phyloP scores from a whole-genome alignment of 805 yeast species.

The Cyberlindnera mycetangii region DNA sequence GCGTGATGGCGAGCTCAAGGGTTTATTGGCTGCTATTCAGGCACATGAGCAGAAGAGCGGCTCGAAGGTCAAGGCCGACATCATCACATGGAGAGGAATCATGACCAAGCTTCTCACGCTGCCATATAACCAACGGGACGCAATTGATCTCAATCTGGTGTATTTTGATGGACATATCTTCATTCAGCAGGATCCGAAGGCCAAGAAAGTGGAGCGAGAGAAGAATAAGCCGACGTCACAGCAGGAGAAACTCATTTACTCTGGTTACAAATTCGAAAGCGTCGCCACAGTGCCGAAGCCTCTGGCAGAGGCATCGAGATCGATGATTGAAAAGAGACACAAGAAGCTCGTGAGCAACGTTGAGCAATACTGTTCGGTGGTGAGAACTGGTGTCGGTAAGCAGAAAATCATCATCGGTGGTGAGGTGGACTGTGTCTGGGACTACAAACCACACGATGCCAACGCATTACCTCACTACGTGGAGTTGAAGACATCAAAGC shows the following conservation, averaged over 20 bases:
- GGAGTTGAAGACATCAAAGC: constrained; percentile 74
- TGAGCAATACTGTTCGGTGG: constrained; percentile 79
- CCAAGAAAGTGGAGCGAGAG: constrained; percentile 28
- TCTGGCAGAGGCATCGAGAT: constrained; percentile 65
- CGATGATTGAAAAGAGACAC: constrained; percentile 62
- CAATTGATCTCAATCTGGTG: constrained; percentile 58
- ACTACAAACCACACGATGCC: constrained; percentile 57
- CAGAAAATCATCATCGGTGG: constrained; percentile 72
- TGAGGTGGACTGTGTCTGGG: constrained; percentile 90
- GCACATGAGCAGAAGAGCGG: constrained; percentile 47
- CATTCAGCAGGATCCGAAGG: constrained; percentile 41
- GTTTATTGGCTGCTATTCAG: constrained; percentile 54
- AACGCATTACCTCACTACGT: constrained; percentile 63
- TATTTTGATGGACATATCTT: constrained; percentile 75
- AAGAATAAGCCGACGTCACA: constrained; percentile 26
- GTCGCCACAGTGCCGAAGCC: constrained; percentile 74
- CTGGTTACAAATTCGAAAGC: constrained; percentile 86
- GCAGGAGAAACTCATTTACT: constrained; percentile 45
- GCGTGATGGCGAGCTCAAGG: constrained; percentile 55
- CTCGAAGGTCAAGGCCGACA: constrained; percentile 52
- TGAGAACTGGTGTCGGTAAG: constrained; percentile 79
- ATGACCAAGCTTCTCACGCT: constrained; percentile 70
- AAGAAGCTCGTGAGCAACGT: constrained; percentile 61
- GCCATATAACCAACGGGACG: constrained; percentile 57
- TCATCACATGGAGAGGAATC: constrained; percentile 83